A percentile compares a stretch with the other conserved stretches of the same genome.
phyloP scores from a whole-genome alignment of 768 basidiomycete species.

The Obba rivulosa region DNA sequence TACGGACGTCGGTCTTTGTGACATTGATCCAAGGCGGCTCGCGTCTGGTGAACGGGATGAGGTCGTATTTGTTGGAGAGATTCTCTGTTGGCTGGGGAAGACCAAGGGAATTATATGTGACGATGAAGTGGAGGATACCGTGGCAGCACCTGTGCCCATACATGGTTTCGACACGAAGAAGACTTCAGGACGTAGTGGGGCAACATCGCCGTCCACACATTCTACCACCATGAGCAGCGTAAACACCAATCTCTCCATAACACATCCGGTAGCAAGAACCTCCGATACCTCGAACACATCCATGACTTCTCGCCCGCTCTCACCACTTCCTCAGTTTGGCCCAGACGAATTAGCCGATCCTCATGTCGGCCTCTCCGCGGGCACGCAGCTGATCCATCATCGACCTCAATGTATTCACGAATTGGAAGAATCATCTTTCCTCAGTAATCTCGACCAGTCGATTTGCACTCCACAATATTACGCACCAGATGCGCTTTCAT shows the following conservation, averaged over 20 bases:
- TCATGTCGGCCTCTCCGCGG: constrained; percentile 10
- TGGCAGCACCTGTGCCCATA: constrained; percentile 1
- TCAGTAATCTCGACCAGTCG: constrained; percentile 11
- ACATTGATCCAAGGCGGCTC: constrained; percentile 59
- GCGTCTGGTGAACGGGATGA: constrained; percentile 65
- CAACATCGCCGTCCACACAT: constrained; percentile 22
- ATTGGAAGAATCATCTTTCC: constrained; percentile 32
- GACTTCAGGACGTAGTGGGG: constrained; percentile 1
- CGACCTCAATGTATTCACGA: constrained; percentile 52
- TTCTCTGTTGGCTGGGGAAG: constrained; percentile 66
- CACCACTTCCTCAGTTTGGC: constrained; percentile 8
- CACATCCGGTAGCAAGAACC: constrained; percentile 27
- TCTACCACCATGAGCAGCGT: constrained; percentile 31
- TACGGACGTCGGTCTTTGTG: constrained; percentile 57
- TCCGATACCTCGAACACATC: constrained; percentile 24
- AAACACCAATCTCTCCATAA: constrained; percentile 27
- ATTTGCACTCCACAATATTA: constrained; percentile 4
- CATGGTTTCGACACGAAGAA: background rate
- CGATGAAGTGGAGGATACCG: constrained; percentile 1
- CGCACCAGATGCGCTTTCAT: constrained; percentile 6
- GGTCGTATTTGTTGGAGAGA: constrained; percentile 56
- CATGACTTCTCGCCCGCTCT: constrained; percentile 17
- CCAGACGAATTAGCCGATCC: constrained; percentile 3
- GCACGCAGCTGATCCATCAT: background rate
- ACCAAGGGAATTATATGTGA: constrained; percentile 32